Evolutionary conservation across 371 early-diverging fungal genomes (phyloP).

Genomic region (Mortierella sp.): DNA sequence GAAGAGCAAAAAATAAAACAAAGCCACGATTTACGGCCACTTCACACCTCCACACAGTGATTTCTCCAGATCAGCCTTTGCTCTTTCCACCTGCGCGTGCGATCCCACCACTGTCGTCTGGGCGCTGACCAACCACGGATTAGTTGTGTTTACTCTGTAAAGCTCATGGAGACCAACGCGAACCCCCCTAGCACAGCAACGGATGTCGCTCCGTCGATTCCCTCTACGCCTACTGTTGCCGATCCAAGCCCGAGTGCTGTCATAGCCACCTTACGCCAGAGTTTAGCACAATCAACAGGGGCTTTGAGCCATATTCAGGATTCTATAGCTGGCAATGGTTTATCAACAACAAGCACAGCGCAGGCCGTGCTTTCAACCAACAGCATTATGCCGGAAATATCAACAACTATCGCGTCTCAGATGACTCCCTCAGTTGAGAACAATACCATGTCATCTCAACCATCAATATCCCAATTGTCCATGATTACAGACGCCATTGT

Average conservation of each 20-base stretch:
- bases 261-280: slow-evolving; percentile 7
- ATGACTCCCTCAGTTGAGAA: background rate
- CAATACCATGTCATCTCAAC: background rate
- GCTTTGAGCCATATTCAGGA: background rate
- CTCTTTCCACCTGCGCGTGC: no score
- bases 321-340: background rate
- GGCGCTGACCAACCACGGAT: no score
- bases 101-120: no score
- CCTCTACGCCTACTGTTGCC: slow-evolving; percentile 4
- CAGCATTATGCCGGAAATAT: background rate
- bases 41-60: no score
- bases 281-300: background rate
- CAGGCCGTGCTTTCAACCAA: background rate
- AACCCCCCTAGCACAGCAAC: background rate
- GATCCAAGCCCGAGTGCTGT: slow-evolving; percentile 14
- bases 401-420: slow-evolving; percentile 1
- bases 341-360: background rate
- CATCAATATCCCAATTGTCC: slow-evolving; percentile 9
- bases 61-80: no score
- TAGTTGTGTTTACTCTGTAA: slow-evolving; percentile 5
- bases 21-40: slow-evolving; percentile 22
- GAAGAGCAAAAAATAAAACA: slow-evolving; percentile 24
- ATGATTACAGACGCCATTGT: background rate
- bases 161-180: slow-evolving; percentile 2
- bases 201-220: slow-evolving; percentile 16